Evolutionary conservation across 2,329 filamentous ascomycete genomes (phyloP).

Genomic region (Colletotrichum sp.): DNA sequence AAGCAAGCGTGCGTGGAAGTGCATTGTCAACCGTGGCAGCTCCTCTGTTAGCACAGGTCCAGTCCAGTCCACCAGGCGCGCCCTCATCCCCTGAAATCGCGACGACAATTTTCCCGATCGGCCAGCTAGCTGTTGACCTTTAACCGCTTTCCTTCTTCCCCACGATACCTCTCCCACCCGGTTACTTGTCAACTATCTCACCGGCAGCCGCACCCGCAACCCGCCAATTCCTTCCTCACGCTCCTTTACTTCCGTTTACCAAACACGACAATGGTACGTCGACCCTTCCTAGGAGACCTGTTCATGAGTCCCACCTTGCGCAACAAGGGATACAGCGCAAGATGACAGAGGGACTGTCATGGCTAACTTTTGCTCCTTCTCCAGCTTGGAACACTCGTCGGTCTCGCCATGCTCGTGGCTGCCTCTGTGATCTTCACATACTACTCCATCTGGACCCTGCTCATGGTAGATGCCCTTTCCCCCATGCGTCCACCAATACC

Average conservation of each 20-base stretch:
- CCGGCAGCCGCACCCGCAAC: not conserved
- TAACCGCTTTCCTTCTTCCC: not conserved
- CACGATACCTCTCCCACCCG: not conserved
- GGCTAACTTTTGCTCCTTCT: constrained; percentile 1
- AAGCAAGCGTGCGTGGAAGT: not conserved
- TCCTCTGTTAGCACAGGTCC: not conserved
- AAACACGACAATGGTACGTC: constrained; percentile 33
- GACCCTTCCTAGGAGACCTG: not conserved
- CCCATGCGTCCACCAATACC: not conserved
- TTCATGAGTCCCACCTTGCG: not conserved
- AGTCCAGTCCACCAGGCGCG: constrained; percentile 3
- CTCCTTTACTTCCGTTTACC: constrained; percentile 2
- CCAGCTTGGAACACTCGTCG: constrained; percentile 87
- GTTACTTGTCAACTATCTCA: not conserved
- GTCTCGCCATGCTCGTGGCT: constrained; percentile 72
- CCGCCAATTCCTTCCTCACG: not conserved
- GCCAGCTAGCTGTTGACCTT: not conserved
- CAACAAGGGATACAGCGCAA: constrained; percentile 1
- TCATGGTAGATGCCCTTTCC: constrained; percentile 74
- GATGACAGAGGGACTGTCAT: not conserved
- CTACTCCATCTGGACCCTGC: constrained; percentile 96
- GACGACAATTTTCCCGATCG: constrained; percentile 22
- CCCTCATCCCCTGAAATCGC: constrained; percentile 22
- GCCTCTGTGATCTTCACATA: constrained; percentile 74
- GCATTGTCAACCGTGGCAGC: constrained; percentile 20